phyloP scores from a whole-genome alignment of 139 green algal species.

The Chlamydomonas applanata region DNA sequence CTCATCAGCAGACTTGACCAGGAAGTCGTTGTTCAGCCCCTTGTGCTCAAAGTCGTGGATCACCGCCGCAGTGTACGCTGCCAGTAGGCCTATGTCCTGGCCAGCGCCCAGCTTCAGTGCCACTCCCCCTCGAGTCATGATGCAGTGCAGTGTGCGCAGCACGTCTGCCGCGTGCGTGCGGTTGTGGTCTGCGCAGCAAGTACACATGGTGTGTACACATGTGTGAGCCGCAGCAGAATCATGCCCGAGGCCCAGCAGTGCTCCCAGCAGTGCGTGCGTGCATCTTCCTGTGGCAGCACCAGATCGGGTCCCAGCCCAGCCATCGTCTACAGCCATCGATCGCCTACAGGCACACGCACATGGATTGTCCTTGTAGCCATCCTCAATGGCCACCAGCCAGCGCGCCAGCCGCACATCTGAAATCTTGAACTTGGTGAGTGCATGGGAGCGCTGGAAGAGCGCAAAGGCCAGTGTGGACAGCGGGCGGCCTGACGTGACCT shows the following conservation, averaged over 20 bases:
- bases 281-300: conserved; percentile 16
- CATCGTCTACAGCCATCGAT: no score
- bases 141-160: conserved; percentile 46
- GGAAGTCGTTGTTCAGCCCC: conserved; percentile 59
- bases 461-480: conserved; percentile 47
- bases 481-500: conserved; percentile 26
- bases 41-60: conserved; percentile 47
- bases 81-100: no score
- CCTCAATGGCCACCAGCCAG: not conserved
- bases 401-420: conserved; percentile 30
- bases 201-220: no score
- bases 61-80: conserved; percentile 14
- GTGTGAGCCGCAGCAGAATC: no score
- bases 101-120: not conserved
- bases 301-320: not conserved
- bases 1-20: conserved; percentile 35
- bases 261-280: conserved; percentile 14
- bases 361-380: not conserved
- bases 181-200: no score
- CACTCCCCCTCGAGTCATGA: conserved; percentile 22
- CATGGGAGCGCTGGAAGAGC: conserved; percentile 41
- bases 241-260: no score
- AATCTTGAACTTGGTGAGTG: conserved; percentile 45
- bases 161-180: conserved; percentile 50
- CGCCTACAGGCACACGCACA: no score